Base-by-base conservation (phyloP, 768 basidiomycete species). In the Russula compacta region DNA sequence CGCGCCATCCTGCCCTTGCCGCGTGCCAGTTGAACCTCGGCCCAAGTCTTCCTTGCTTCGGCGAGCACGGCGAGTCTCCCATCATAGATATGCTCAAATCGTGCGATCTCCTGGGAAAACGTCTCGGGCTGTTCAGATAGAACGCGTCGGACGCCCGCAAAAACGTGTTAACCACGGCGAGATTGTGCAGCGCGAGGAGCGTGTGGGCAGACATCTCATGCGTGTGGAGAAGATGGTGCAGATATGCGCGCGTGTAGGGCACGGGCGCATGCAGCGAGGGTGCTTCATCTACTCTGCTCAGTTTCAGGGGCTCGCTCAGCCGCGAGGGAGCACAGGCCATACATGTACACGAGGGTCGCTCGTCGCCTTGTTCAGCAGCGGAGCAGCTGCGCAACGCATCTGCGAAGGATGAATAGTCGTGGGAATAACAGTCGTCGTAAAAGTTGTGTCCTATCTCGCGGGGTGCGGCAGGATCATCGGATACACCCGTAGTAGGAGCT, bases 181-280 rank as follows among this genome's bases (percentile, higher is more conserved):
- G 75, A 66, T 94, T 95, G 71, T 95, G 92, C 73, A 84, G 77
- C 11, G 77, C 79, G 17, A 94, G 79, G 24, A 93, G 71, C 4
- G 89, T 69, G 66, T 94, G 89, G 0, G 89, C 86, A 0, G 85
- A 83, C 92, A 95, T 93, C 71, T 95, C 92, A 71, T 94, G 92
- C 6, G 92, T 92, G 54, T 87, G 85, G 39, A 93, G 74, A 14
- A 95, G 81, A 67, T 95, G 92, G 69, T 95, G 90, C 35, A 92
- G 53, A 66, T 94, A 95, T 2, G 87, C 86, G 21, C 77, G 73
- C n/a, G 73, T 76, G 64, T 71, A 75, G 0, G 75, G 70, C 10
- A 68, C 66, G 29, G 60, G 58, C 4, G 43, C 4, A 14, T 79
- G 77, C 5, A 77, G 63, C 76, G 64, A 74, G 75, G 1, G 48